These are phyloP conservation scores for Trichoderma gracile DNA, from an alignment of 2,329 filamentous ascomycete species.

Conservation along the genomic window DNA sequence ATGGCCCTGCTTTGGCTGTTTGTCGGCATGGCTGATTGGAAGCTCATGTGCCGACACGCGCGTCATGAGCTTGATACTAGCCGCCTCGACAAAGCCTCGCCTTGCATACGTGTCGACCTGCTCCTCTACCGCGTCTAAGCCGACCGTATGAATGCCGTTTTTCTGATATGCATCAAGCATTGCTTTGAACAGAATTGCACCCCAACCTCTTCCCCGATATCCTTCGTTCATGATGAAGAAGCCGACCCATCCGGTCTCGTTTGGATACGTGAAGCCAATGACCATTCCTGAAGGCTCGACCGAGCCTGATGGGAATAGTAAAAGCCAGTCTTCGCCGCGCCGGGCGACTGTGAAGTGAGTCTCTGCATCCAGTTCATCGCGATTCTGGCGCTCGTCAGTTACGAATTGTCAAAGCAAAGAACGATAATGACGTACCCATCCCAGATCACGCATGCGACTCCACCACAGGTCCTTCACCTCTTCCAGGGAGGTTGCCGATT, in stretches of 20 bases:
- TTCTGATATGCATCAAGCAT: background rate
- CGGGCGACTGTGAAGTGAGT: conserved; percentile 6
- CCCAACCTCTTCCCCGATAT: conserved; percentile 7
- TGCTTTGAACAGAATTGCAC: background rate
- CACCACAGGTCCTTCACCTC: background rate
- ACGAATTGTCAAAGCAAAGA: too few relatives aligned
- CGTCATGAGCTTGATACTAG: conserved; percentile 8
- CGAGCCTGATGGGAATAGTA: background rate
- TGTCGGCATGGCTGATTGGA: background rate
- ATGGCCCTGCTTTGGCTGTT: background rate
- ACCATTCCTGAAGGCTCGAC: conserved; percentile 7
- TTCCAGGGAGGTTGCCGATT: background rate
- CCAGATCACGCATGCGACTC: background rate
- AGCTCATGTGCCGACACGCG: background rate
- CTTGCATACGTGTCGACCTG: conserved; percentile 6
- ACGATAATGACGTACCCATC: background rate
- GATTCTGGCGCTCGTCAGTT: background rate
- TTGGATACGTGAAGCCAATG: background rate
- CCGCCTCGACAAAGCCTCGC: conserved; percentile 8
- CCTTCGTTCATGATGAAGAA: conserved; percentile 8
- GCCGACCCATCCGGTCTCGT: conserved; percentile 3
- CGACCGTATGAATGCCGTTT: background rate
- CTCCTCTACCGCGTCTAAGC: background rate
- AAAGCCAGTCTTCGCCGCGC: conserved; percentile 1
- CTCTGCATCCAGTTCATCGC: conserved; percentile 12